These are phyloP conservation scores for Gremmenia infestans DNA, from an alignment of 2,329 filamentous ascomycete genomes.

Conservation along the genomic window DNA sequence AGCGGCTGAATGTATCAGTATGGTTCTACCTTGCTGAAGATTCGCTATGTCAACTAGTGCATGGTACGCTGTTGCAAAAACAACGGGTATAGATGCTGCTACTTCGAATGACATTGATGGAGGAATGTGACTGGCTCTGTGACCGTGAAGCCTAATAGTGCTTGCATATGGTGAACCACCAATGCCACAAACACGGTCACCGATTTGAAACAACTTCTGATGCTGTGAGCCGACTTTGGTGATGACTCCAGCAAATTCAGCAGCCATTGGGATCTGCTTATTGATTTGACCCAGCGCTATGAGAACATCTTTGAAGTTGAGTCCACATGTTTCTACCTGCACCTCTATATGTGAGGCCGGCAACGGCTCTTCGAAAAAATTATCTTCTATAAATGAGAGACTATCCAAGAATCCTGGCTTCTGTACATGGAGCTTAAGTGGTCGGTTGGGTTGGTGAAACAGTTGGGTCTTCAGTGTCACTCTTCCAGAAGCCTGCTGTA, in stretches of 20 bases:
- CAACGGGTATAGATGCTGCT: slow-evolving; percentile 35
- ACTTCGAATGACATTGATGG: slow-evolving; percentile 14
- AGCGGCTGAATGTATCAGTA: slow-evolving; percentile 16
- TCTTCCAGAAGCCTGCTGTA: slow-evolving; percentile 14
- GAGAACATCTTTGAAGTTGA: slow-evolving; percentile 25
- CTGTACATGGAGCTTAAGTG: slow-evolving; percentile 5
- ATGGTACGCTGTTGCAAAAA: slow-evolving; percentile 40
- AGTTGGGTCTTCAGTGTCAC: background rate
- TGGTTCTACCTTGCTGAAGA: slow-evolving; percentile 30
- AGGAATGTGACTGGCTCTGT: slow-evolving; percentile 23
- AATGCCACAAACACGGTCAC: slow-evolving; percentile 24
- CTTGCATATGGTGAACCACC: background rate
- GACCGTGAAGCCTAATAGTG: background rate
- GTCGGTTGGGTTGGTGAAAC: background rate
- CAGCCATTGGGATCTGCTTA: slow-evolving; percentile 24
- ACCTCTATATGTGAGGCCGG: slow-evolving; percentile 6
- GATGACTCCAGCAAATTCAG: slow-evolving; percentile 29
- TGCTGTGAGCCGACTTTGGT: slow-evolving; percentile 21
- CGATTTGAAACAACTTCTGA: slow-evolving; percentile 19
- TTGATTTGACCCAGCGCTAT: slow-evolving; percentile 30
- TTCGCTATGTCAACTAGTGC: slow-evolving; percentile 37
- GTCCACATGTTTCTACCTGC: slow-evolving; percentile 17
- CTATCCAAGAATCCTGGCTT: slow-evolving; percentile 13
- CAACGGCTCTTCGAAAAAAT: background rate
- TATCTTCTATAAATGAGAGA: slow-evolving; percentile 11